Evolutionary conservation across 2,329 filamentous ascomycete genomes (phyloP).

Genomic region (Ramichloridium luteum): DNA sequence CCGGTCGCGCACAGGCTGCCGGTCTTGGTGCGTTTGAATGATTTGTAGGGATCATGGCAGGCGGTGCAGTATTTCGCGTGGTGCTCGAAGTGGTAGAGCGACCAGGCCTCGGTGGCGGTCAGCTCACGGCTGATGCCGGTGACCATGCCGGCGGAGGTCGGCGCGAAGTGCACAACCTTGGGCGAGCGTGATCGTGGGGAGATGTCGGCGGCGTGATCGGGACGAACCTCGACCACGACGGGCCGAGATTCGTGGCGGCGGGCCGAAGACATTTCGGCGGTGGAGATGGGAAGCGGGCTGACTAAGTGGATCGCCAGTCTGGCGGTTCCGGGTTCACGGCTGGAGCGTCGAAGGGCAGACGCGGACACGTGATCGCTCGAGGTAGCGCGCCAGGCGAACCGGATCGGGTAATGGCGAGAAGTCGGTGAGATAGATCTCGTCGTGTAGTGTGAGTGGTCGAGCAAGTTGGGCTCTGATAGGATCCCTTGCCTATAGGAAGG

Average conservation of each 20-base stretch:
- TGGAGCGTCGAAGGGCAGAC: too few relatives aligned
- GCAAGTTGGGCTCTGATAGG: too few relatives aligned
- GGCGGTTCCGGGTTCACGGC: too few relatives aligned
- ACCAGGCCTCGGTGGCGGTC: slow-evolving; percentile 32
- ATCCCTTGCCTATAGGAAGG: too few relatives aligned
- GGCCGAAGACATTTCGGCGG: slow-evolving; percentile 10
- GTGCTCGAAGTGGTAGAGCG: slow-evolving; percentile 36
- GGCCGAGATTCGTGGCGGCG: slow-evolving; percentile 12
- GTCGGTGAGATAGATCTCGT: too few relatives aligned
- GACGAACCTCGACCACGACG: slow-evolving; percentile 18
- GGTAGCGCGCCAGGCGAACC: too few relatives aligned
- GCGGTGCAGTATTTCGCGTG: slow-evolving; percentile 34
- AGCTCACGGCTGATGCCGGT: slow-evolving; percentile 29
- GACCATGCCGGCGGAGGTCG: slow-evolving; percentile 19
- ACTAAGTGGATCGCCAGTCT: slow-evolving; percentile 8
- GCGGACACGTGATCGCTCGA: too few relatives aligned
- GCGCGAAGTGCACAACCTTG: slow-evolving; percentile 22
- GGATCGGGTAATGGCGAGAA: too few relatives aligned
- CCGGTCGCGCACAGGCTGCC: slow-evolving; percentile 32
- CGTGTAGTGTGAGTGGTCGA: too few relatives aligned
- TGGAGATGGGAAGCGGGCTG: slow-evolving; percentile 4
- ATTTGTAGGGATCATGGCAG: slow-evolving; percentile 34
- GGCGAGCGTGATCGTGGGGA: slow-evolving; percentile 17
- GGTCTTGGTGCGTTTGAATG: slow-evolving; percentile 26
- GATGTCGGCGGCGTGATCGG: slow-evolving; percentile 13